A percentile compares a stretch with the other conserved stretches of the same genome.
Conservation (phyloP, 1,284 basidiomycete genomes). For the Puccinia novopanici region DNA sequence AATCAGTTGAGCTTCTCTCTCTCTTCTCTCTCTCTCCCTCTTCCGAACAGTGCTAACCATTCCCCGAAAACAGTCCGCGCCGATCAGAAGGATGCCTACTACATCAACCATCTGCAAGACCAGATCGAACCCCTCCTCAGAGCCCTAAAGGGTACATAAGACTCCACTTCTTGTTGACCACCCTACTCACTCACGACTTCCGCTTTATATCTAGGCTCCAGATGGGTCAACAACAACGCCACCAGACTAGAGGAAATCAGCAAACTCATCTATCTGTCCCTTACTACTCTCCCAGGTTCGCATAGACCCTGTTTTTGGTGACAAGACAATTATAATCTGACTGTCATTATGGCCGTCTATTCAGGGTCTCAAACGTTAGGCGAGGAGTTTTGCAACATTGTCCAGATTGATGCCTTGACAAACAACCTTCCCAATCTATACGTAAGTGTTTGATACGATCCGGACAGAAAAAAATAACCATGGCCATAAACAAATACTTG, state of each 20-base stretch:
- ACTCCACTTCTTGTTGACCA: not conserved
- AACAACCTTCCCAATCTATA: conserved; percentile 29
- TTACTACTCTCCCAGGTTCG: conserved; percentile 36
- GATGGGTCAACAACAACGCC: conserved; percentile 35
- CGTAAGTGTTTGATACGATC: conserved; percentile 49
- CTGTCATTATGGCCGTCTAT: not conserved
- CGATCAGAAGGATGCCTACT: conserved; percentile 48
- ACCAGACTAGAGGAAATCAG: conserved; percentile 14
- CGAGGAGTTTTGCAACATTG: conserved; percentile 61
- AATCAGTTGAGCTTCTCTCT: conserved; percentile 51
- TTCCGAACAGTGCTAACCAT: no score
- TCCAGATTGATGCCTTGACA: conserved; percentile 56
- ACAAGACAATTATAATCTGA: no score
- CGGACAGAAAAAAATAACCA: no score
- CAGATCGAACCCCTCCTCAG: conserved; percentile 34
- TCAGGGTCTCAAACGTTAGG: conserved; percentile 60
- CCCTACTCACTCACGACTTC: not conserved
- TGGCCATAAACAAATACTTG: no score
- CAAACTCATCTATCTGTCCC: conserved; percentile 31
- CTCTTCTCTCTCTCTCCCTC: no score
- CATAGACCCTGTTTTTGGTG: no score
- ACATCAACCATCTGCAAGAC: conserved; percentile 23
- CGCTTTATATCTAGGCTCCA: not conserved
- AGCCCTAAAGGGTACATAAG: conserved; percentile 15
- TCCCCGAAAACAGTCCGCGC: conserved; percentile 48